Evolutionary conservation across 2,329 filamentous ascomycete genomes (phyloP), one percentile per base, ranked within the genome.

Genomic region (Mycocentrospora acerina): DNA sequence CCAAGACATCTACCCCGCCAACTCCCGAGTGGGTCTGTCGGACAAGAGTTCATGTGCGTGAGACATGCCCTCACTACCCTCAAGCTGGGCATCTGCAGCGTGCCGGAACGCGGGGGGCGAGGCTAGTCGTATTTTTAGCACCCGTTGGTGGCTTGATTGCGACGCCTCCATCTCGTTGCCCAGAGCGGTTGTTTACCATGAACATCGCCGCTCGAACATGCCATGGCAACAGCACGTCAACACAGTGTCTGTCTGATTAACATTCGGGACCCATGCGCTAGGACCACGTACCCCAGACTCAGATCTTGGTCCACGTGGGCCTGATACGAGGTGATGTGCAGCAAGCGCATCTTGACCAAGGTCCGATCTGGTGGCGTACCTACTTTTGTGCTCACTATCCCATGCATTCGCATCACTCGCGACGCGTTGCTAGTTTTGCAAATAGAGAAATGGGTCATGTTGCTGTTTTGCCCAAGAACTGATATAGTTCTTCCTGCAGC

Each of bases 401-500:
- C 9, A 6, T 22, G 5, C 5, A n/a, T n/a, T 25, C 3, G 13
- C 26, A 29, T 27, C 32, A 28, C 10, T 15, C 12, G 10, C 22
- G 15, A 8, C 12, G 16, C 19, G 32, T 26, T 32, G 29, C 30
- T 18, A 26, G 9, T 27, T 25, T 15, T 18, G 12, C n/a, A 28
- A 7, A 9, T 18, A 11, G 7, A 24, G 11, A 7, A 15, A 13
- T 9, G 4, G 5, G 8, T 55, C 46, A 65, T 4, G 44, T 31
- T 4, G 37, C 37, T 13, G 46, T 40, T 42, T 59, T 66, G 11
- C 64, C 65, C 9, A 67, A 37, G 29, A 67, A 67, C 28, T 66
- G 64, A 25, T 50, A 46, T 7, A 67, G 42, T 37, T 67, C 65
- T 19, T 68, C 62, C 29, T 67, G 64, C 25, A 68, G 35, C 4